These are phyloP conservation scores for Castanea crenata DNA, from an alignment of 306 rosid genomes.

Conservation along the genomic window DNA sequence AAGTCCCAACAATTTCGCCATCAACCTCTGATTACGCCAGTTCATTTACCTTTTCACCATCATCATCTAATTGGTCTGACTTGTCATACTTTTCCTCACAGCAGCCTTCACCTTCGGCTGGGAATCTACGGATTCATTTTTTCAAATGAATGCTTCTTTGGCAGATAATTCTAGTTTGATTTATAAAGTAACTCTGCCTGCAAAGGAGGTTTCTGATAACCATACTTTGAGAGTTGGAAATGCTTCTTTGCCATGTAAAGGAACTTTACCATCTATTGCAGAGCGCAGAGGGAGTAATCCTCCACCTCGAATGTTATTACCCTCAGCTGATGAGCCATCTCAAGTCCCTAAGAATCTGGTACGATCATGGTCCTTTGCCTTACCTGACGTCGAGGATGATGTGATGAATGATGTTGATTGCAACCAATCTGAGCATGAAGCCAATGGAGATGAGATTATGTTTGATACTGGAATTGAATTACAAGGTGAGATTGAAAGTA, in stretches of 20 bases:
- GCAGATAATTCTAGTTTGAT: slow-evolving; percentile 34
- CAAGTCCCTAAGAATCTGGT: slow-evolving; percentile 43
- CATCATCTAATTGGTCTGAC: slow-evolving; percentile 89
- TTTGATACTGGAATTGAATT: slow-evolving; percentile 36
- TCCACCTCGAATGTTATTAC: slow-evolving; percentile 74
- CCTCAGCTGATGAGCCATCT: slow-evolving; percentile 52
- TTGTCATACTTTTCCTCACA: slow-evolving; percentile 61
- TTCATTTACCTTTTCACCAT: slow-evolving; percentile 77
- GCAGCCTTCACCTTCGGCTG: slow-evolving; percentile 78
- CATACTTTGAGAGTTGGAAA: slow-evolving; percentile 24
- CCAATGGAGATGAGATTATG: slow-evolving; percentile 32
- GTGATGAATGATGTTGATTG: slow-evolving; percentile 38
- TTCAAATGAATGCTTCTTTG: slow-evolving; percentile 41
- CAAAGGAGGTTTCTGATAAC: slow-evolving; percentile 37
- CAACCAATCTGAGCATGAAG: slow-evolving; percentile 40
- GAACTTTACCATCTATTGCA: slow-evolving; percentile 62
- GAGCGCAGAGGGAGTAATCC: slow-evolving; percentile 91
- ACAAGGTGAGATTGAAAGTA: slow-evolving; percentile 21
- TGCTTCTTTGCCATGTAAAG: slow-evolving; percentile 34
- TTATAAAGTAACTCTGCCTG: slow-evolving; percentile 42
- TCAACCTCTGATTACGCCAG: slow-evolving; percentile 75
- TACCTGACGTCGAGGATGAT: slow-evolving; percentile 50
- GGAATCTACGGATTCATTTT: slow-evolving; percentile 51
- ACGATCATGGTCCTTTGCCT: slow-evolving; percentile 59
- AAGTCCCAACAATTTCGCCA: slow-evolving; percentile 81